Base-by-base conservation (phyloP, 106 monocot genomes). In the Dioscorea dumetorum region DNA sequence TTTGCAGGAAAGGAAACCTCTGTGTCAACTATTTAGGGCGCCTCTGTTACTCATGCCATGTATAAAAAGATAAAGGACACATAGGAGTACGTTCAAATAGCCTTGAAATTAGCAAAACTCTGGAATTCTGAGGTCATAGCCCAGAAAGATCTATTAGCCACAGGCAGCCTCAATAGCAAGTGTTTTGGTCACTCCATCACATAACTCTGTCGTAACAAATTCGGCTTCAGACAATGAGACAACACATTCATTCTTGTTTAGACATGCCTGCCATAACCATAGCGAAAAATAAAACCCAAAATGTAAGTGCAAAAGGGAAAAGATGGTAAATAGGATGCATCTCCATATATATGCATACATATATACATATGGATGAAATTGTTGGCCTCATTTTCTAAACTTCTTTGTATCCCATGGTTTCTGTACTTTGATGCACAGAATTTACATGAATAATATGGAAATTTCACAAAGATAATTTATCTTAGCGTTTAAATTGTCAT, bases 121-220 rank as follows among this genome's bases (percentile, higher is more conserved):
- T 41, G 41, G 41, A 41, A 41, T 41, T 41, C 41, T 41, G 41
- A 41, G 41, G 10, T 41, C 41, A 41, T 10, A 41, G 0, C 41
- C 41, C 41, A 41, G 41, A 41, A 41, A 5, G 5, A 41, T 41
- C 41, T 41, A 41, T 54, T 82, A 90, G 53, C 69, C 60, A 31
- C 94, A 91, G 20, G 61, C 50, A 33, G 83, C 95, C 80, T 94
- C 84, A 63, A 88, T 77, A 22, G 88, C 95, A 56, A 91, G 82
- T 69, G 79, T 60, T 78, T 91, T 91, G 1, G 72, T 74, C 50
- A 81, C 72, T 8, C 83, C 78, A 2, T 82, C 65, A 49, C 91
- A 95, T 49, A 14, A 54, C 19, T 73, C 64, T 71, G 84, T 79
- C 21, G 72, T 68, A 5, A 58, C 60, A 60, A 95, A 95, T 62